Conservation (phyloP, 176 grass and related monocot genomes). For the Leersia perrieri region DNA sequence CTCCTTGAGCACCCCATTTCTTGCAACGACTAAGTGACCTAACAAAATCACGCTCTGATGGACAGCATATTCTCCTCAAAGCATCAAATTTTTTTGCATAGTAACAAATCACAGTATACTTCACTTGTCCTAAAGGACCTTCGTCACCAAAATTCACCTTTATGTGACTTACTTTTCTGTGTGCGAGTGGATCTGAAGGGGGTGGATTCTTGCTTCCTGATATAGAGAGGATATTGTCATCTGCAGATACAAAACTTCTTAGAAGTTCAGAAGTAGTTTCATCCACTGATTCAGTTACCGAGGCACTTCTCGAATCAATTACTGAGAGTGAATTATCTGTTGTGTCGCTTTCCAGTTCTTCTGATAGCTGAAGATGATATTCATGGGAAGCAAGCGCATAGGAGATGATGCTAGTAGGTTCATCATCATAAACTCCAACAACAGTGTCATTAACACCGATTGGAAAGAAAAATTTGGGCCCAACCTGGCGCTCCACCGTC, state of each 20-base stretch:
- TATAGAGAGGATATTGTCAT: slow-evolving; percentile 48
- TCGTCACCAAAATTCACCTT: slow-evolving; percentile 87
- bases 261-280: slow-evolving; percentile 63
- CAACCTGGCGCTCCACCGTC: slow-evolving; percentile 54
- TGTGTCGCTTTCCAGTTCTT: slow-evolving; percentile 55
- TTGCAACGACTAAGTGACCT: slow-evolving; percentile 96
- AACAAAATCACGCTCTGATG: slow-evolving; percentile 92
- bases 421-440: slow-evolving; percentile 79
- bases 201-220: slow-evolving; percentile 46
- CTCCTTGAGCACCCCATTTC: slow-evolving; percentile 97
- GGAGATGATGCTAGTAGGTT: slow-evolving; percentile 92
- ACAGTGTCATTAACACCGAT: slow-evolving; percentile 84
- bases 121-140: slow-evolving; percentile 68
- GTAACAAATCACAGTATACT: slow-evolving; percentile 90
- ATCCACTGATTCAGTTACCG: slow-evolving; percentile 57
- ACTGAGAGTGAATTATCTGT: slow-evolving; percentile 30
- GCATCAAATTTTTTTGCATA: slow-evolving; percentile 79
- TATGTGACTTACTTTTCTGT: slow-evolving; percentile 70
- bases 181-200: slow-evolving; percentile 44
- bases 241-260: slow-evolving; percentile 56
- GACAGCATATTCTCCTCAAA: slow-evolving; percentile 87
- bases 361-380: slow-evolving; percentile 77
- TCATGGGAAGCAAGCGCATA: slow-evolving; percentile 75
- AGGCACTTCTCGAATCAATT: slow-evolving; percentile 47
- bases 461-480: slow-evolving; percentile 80